Conservation (phyloP, 2,329 filamentous ascomycete genomes). For the Aschersonia sp. region DNA sequence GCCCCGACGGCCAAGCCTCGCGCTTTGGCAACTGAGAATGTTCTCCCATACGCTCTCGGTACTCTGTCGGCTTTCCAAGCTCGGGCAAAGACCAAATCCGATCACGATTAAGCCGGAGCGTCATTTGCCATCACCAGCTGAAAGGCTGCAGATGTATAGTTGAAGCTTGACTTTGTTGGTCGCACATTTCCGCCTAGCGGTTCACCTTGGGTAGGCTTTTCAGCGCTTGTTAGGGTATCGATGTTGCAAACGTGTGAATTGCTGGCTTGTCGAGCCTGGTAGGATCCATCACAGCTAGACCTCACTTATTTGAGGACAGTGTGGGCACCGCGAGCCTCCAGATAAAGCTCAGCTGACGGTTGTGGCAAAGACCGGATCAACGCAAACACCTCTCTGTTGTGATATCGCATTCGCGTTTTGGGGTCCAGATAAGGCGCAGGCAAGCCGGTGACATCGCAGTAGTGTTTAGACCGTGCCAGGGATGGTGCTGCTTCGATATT, state of each 20-base stretch:
- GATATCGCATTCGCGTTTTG: constrained; percentile 85
- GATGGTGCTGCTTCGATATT: constrained; percentile 94
- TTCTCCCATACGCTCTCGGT: constrained; percentile 63
- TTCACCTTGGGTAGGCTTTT: neutral
- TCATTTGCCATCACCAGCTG: constrained; percentile 67
- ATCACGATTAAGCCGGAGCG: constrained; percentile 99
- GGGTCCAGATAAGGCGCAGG: constrained; percentile 88
- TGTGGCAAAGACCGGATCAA: constrained; percentile 70
- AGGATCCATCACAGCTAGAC: too few species aligned
- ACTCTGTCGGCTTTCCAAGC: constrained; percentile 41
- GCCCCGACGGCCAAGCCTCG: constrained; percentile 41
- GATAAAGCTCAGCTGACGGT: constrained; percentile 71
- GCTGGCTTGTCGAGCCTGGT: too few species aligned
- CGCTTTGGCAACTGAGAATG: constrained; percentile 48
- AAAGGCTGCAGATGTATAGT: constrained; percentile 77
- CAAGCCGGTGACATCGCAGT: constrained; percentile 91
- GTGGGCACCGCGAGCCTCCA: constrained; percentile 83
- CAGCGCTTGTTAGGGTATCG: neutral
- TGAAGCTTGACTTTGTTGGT: constrained; percentile 92
- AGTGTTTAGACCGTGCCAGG: constrained; percentile 69
- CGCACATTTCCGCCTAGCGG: constrained; percentile 38
- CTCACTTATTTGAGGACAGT: constrained; percentile 67
- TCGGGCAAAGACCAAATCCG: constrained; percentile 60
- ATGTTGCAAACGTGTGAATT: too few species aligned
- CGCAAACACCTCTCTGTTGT: constrained; percentile 83